These are phyloP conservation scores for Xylaria sp. DNA, from an alignment of 2,329 filamentous ascomycete genomes.

Conservation along the genomic window DNA sequence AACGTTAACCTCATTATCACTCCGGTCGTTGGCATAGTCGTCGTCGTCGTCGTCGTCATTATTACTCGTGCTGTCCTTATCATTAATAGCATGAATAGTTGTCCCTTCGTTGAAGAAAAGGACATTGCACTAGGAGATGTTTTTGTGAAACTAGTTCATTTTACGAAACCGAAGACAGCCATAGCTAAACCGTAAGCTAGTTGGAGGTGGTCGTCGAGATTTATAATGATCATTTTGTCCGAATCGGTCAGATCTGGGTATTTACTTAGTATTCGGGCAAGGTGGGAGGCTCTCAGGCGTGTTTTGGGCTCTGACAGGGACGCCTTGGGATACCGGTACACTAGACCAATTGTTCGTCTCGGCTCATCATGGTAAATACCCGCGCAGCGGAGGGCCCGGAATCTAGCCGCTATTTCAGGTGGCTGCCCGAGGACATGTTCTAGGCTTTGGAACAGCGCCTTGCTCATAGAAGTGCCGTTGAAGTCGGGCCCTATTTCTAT, in stretches of 20 bases:
- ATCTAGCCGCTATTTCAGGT: neutral
- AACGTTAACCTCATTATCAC: neutral
- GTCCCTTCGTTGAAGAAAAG: neutral
- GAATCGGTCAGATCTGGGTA: neutral
- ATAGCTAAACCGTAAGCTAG: neutral
- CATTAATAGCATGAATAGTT: neutral
- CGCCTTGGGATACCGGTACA: neutral
- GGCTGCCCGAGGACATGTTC: neutral
- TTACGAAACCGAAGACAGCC: neutral
- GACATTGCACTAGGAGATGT: neutral
- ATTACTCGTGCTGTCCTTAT: neutral
- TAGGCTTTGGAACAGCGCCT: neutral
- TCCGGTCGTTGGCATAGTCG: neutral
- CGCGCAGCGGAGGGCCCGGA: neutral
- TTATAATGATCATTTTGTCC: neutral
- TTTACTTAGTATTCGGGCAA: neutral
- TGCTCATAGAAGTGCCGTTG: neutral
- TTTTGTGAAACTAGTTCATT: constrained; percentile 1
- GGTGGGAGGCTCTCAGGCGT: neutral
- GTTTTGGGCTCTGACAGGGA: neutral
- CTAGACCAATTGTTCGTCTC: neutral
- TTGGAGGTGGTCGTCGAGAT: neutral
- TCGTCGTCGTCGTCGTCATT: neutral
- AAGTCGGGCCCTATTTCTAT: neutral
- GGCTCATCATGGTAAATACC: neutral